These are phyloP conservation scores for Protomyces pachydermus DNA, from an alignment of 1,139 yeast species.

Conservation along the genomic window DNA sequence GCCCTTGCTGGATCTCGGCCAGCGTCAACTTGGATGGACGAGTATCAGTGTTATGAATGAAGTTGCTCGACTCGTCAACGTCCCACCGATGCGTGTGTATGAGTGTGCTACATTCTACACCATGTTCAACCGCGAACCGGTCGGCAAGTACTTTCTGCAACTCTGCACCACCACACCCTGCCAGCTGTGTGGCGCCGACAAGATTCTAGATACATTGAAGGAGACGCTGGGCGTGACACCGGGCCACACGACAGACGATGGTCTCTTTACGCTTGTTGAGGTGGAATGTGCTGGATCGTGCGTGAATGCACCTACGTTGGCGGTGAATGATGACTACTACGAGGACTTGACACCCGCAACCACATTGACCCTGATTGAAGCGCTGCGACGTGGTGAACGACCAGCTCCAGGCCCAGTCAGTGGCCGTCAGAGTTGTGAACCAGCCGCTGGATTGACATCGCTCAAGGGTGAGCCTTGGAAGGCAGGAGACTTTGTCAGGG, in stretches of 20 bases:
- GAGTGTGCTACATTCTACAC: slow-evolving; percentile 92
- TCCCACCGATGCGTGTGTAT: slow-evolving; percentile 94
- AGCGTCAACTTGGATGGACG: slow-evolving; percentile 82
- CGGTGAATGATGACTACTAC: slow-evolving; percentile 73
- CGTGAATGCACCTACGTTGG: slow-evolving; percentile 87
- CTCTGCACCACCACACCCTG: slow-evolving; percentile 91
- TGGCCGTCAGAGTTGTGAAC: slow-evolving; percentile 71
- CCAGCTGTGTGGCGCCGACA: slow-evolving; percentile 78
- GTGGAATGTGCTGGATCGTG: slow-evolving; percentile 93
- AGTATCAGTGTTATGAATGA: slow-evolving; percentile 90
- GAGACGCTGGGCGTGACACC: slow-evolving; percentile 61
- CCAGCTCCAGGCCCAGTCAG: slow-evolving; percentile 63
- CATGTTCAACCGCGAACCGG: slow-evolving; percentile 83
- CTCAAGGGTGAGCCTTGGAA: slow-evolving; percentile 25
- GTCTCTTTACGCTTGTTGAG: slow-evolving; percentile 74
- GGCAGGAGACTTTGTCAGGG: slow-evolving; percentile 25
- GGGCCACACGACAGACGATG: slow-evolving; percentile 75
- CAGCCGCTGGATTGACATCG: slow-evolving; percentile 37
- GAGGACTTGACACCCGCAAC: slow-evolving; percentile 76
- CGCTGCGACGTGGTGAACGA: slow-evolving; percentile 60
- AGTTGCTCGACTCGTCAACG: slow-evolving; percentile 76
- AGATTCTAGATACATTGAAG: slow-evolving; percentile 65
- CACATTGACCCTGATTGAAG: slow-evolving; percentile 57
- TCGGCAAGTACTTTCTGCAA: slow-evolving; percentile 80
- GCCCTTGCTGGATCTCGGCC: slow-evolving; percentile 84